Conservation (phyloP, 257 asterid species). For the Forsythia viridissima region DNA sequence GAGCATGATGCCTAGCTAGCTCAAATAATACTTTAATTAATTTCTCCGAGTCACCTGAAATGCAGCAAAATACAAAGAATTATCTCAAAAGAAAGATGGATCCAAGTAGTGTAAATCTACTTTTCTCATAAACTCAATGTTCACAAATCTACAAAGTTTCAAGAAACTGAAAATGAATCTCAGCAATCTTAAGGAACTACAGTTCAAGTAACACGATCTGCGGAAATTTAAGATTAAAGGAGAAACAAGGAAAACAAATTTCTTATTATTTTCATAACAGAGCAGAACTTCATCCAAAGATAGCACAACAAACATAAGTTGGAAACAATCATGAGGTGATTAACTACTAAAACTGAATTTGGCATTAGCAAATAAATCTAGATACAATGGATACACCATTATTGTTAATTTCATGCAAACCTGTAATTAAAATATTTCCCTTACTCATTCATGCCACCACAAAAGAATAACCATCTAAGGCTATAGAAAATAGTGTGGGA, state of each 20-base stretch:
- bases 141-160: too few species aligned
- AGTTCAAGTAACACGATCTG: slow-evolving; percentile 6
- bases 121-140: too few species aligned
- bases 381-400: neutral
- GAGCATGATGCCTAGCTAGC: slow-evolving; percentile 99
- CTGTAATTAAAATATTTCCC: neutral
- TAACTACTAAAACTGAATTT: neutral
- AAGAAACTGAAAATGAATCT: neutral
- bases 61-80: neutral
- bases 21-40: slow-evolving; percentile 90
- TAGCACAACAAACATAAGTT: slow-evolving; percentile 5
- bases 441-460: neutral
- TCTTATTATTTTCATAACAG: slow-evolving; percentile 4
- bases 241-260: slow-evolving; percentile 12
- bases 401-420: slow-evolving; percentile 11
- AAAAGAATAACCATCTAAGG: neutral
- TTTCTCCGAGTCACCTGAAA: slow-evolving; percentile 97
- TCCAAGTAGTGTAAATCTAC: too few species aligned
- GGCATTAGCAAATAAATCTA: slow-evolving; percentile 16
- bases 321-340: neutral
- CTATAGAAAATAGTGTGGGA: neutral
- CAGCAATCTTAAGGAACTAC: neutral
- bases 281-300: neutral
- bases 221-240: neutral
- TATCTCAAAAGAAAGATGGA: too few species aligned